A percentile compares a stretch with the other conserved stretches of the same genome.
phyloP scores from a whole-genome alignment of 2,329 filamentous ascomycete species.

The Gaeumannomyces tritici region DNA sequence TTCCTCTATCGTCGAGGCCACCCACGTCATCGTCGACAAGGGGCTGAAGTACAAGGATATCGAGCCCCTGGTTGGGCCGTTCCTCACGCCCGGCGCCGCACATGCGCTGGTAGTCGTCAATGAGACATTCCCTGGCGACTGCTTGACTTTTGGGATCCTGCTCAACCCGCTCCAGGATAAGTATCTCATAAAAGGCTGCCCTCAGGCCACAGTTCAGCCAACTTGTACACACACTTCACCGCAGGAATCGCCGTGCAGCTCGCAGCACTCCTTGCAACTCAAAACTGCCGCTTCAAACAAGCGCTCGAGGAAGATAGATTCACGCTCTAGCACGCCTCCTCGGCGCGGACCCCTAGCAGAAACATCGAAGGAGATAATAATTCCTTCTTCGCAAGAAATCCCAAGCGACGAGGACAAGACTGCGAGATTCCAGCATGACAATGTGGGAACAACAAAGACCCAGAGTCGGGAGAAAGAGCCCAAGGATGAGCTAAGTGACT shows the following conservation, averaged over 20 bases:
- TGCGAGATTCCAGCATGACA: not conserved
- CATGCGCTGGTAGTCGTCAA: slow-evolving; percentile 46
- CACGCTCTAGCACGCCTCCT: slow-evolving; percentile 5
- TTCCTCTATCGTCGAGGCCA: slow-evolving; percentile 48
- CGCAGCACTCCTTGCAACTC: slow-evolving; percentile 32
- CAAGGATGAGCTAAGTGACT: slow-evolving; percentile 51
- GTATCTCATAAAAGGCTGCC: slow-evolving; percentile 48
- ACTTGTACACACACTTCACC: not conserved
- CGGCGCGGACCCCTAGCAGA: not conserved
- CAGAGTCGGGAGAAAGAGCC: not conserved
- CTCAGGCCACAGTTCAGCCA: slow-evolving; percentile 10
- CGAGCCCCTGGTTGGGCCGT: slow-evolving; percentile 38
- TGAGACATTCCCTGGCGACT: slow-evolving; percentile 60
- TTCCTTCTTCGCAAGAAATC: slow-evolving; percentile 10
- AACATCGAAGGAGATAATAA: slow-evolving; percentile 4
- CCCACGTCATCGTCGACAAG: slow-evolving; percentile 73
- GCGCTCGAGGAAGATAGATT: not conserved
- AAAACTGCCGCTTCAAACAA: slow-evolving; percentile 31
- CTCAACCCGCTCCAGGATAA: slow-evolving; percentile 48
- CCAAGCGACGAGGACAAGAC: not conserved
- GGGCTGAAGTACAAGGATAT: slow-evolving; percentile 55
- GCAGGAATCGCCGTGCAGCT: slow-evolving; percentile 9
- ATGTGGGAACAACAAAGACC: not conserved
- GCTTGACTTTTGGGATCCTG: slow-evolving; percentile 46
- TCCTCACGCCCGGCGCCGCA: slow-evolving; percentile 8